phyloP scores from a whole-genome alignment of 257 asterid genomes.

The Solanum bukasovii region DNA sequence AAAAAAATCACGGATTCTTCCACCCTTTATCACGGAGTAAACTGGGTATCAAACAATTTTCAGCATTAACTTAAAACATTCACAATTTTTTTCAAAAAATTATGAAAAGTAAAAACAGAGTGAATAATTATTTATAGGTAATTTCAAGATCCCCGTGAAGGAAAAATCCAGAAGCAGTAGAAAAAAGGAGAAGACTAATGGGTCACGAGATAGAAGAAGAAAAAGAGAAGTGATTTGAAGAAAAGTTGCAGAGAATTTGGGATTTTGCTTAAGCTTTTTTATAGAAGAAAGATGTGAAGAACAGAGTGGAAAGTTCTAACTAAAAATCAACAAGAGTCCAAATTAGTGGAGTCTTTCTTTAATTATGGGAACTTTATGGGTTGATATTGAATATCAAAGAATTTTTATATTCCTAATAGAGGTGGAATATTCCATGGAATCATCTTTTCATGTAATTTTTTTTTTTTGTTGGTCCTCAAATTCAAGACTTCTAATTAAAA shows the following conservation, averaged over 20 bases:
- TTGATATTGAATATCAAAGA: not conserved
- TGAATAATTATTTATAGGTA: not conserved
- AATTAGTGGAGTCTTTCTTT: not conserved
- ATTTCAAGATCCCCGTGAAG: slow-evolving; percentile 1
- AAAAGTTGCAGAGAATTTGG: not conserved
- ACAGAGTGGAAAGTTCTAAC: not conserved
- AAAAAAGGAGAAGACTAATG: not conserved
- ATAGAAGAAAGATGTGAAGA: not conserved
- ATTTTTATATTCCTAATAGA: not conserved
- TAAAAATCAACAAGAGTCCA: not conserved
- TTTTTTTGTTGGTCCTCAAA: not conserved
- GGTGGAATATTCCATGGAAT: not conserved
- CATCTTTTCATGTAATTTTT: not conserved
- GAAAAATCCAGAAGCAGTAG: slow-evolving; percentile 8
- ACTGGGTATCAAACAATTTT: not conserved
- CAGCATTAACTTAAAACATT: not conserved
- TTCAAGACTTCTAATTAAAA: not conserved
- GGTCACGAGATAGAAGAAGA: slow-evolving; percentile 13
- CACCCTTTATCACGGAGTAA: slow-evolving; percentile 35
- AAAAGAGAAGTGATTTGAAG: not conserved
- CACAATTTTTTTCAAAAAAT: not conserved
- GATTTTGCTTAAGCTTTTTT: not conserved
- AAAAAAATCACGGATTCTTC: slow-evolving; percentile 11
- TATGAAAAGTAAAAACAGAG: not conserved
- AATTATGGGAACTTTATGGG: not conserved